Percentiles rank a stretch among this genome's conserved stretches.
phyloP scores from a whole-genome alignment of 495 filamentous ascomycete genomes.

The Tetracladium setigerum region DNA sequence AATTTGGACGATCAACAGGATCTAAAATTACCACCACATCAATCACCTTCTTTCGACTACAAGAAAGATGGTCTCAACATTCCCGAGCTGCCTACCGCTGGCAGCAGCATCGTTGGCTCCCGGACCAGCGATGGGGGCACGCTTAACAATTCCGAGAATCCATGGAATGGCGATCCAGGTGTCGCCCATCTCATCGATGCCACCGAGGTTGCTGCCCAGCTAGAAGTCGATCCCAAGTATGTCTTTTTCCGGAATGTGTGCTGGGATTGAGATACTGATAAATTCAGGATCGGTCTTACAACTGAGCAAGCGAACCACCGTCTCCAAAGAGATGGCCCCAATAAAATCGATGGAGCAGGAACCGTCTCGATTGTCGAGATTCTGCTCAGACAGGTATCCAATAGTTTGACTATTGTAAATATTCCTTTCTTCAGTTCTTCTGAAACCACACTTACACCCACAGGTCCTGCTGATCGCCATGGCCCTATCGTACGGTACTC shows the following conservation, averaged over 20 bases:
- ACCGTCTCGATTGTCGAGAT: constrained; percentile 47
- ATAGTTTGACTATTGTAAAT: constrained; percentile 29
- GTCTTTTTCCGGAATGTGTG: not conserved
- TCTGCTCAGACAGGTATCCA: constrained; percentile 42
- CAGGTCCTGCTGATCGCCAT: constrained; percentile 70
- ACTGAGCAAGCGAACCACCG: constrained; percentile 32
- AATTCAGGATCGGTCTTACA: constrained; percentile 32
- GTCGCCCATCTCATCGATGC: not conserved
- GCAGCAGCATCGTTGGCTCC: not conserved
- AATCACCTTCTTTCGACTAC: no score
- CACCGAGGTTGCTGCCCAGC: not conserved
- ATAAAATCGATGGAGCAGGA: constrained; percentile 42
- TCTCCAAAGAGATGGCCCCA: constrained; percentile 39
- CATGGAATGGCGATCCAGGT: constrained; percentile 1
- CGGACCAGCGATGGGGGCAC: not conserved
- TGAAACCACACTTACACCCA: not conserved
- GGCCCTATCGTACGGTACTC: constrained; percentile 65
- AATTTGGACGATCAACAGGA: no score
- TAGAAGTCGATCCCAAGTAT: constrained; percentile 7
- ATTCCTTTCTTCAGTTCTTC: not conserved
- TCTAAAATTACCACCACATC: no score
- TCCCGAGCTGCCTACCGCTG: not conserved
- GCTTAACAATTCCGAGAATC: not conserved
- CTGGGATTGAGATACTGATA: not conserved
- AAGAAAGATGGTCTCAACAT: no score